These are phyloP conservation scores for Lophiostoma macrostomum DNA, from an alignment of 495 filamentous ascomycete genomes.

Conservation along the genomic window DNA sequence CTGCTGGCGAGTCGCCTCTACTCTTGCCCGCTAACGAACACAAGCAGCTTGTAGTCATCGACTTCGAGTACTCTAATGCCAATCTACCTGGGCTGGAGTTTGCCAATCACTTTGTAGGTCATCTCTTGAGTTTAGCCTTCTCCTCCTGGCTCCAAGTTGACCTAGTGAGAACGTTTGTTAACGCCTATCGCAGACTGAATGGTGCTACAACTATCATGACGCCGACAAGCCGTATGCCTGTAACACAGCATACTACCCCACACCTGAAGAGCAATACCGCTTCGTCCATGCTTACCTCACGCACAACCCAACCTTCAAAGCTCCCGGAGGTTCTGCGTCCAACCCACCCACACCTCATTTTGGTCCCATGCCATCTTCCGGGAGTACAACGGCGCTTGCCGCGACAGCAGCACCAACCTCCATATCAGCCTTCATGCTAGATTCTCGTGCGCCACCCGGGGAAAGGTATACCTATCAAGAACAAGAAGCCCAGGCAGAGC, in stretches of 20 bases:
- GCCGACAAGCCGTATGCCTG: conserved; percentile 59
- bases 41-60: conserved; percentile 93
- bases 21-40: conserved; percentile 86
- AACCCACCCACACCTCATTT: conserved; percentile 47
- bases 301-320: conserved; percentile 53
- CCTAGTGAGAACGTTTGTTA: too few species aligned
- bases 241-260: conserved; percentile 70
- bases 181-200: conserved; percentile 60
- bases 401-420: conserved; percentile 30
- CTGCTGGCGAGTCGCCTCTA: conserved; percentile 79
- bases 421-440: conserved; percentile 65
- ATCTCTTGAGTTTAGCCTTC: neutral
- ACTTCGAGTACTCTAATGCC: conserved; percentile 96
- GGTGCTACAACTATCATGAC: conserved; percentile 97
- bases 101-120: conserved; percentile 87
- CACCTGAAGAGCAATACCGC: conserved; percentile 70
- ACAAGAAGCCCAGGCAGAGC: conserved; percentile 50
- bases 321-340: conserved; percentile 42
- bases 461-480: conserved; percentile 46
- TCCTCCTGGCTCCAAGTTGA: neutral
- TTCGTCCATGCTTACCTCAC: conserved; percentile 85
- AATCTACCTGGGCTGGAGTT: conserved; percentile 88
- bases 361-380: conserved; percentile 25
- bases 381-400: conserved; percentile 29
- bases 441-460: conserved; percentile 59